Conservation (phyloP, 169 alveolate species). For the Eimeria necatrix region DNA sequence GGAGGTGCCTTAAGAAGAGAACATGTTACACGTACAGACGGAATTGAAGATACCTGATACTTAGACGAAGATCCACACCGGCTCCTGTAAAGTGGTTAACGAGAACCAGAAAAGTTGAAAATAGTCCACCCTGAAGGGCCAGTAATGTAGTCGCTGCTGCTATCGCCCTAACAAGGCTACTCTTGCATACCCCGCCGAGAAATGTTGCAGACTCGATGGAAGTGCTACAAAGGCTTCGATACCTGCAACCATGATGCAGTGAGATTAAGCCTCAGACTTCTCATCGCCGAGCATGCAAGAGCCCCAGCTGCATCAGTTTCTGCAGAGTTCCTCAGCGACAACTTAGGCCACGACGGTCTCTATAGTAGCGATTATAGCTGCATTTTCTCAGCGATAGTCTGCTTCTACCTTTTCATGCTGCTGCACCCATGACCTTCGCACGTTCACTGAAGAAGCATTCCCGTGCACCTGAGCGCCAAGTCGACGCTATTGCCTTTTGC, state of each 20-base stretch:
- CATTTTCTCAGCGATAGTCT: neutral
- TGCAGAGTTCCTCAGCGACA: neutral
- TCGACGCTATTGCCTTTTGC: too few relatives aligned
- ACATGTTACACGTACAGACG: neutral
- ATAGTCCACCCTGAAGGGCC: neutral
- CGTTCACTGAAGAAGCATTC: too few relatives aligned
- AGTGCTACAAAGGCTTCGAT: neutral
- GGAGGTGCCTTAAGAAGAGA: neutral
- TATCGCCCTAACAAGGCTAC: neutral
- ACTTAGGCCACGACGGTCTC: neutral
- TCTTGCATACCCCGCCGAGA: neutral
- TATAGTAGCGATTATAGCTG: neutral
- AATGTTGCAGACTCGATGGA: neutral
- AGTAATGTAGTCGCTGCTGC: slow-evolving; percentile 3
- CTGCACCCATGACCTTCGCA: too few relatives aligned
- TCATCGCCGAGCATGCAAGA: slow-evolving; percentile 62
- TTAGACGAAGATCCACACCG: neutral
- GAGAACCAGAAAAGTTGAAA: neutral
- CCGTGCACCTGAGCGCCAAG: too few relatives aligned
- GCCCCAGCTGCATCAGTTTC: neutral
- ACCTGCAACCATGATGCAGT: neutral
- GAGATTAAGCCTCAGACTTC: neutral
- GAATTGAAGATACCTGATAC: neutral
- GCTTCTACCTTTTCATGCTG: neutral
- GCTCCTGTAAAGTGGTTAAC: neutral